Evolutionary conservation across 805 yeast species (phyloP).

Genomic region (Metschnikowia proteae): DNA sequence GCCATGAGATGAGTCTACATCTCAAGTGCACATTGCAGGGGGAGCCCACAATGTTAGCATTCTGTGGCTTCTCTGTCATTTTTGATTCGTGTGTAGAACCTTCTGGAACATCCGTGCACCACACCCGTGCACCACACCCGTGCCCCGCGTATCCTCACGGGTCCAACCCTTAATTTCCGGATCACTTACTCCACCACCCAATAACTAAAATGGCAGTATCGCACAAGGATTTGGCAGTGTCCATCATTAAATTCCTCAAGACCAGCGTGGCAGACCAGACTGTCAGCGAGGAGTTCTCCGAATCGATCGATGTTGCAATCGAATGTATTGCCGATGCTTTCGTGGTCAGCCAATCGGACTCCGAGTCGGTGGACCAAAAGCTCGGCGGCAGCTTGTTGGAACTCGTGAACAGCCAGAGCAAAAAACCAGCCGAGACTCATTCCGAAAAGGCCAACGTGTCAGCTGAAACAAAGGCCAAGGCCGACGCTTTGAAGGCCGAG

Average conservation of each 20-base stretch:
- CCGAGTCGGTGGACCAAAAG: conserved; percentile 28
- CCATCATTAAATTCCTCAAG: conserved; percentile 70
- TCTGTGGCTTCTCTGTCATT: too few relatives aligned
- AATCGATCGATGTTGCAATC: conserved; percentile 89
- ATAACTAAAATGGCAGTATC: conserved; percentile 38
- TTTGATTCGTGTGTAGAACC: conserved; percentile 3
- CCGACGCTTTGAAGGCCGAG: conserved; percentile 79
- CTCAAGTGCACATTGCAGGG: too few relatives aligned
- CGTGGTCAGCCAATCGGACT: conserved; percentile 51
- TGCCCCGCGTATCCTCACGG: background rate
- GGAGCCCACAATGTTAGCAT: too few relatives aligned
- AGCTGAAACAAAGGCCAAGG: conserved; percentile 59
- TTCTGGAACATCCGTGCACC: conserved; percentile 21
- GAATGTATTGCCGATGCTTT: conserved; percentile 90
- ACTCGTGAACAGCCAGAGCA: conserved; percentile 30
- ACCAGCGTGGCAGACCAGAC: conserved; percentile 55
- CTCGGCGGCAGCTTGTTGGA: conserved; percentile 48
- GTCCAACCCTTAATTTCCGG: too few relatives aligned
- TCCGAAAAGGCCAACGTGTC: conserved; percentile 36
- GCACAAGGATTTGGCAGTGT: conserved; percentile 65
- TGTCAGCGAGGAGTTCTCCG: conserved; percentile 73
- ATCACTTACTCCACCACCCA: background rate
- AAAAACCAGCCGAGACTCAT: conserved; percentile 7
- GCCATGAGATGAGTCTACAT: too few relatives aligned
- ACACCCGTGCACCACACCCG: conserved; percentile 1